These are phyloP conservation scores for Aegilops umbellulata DNA, from an alignment of 176 grass and related monocot genomes.

Conservation along the genomic window DNA sequence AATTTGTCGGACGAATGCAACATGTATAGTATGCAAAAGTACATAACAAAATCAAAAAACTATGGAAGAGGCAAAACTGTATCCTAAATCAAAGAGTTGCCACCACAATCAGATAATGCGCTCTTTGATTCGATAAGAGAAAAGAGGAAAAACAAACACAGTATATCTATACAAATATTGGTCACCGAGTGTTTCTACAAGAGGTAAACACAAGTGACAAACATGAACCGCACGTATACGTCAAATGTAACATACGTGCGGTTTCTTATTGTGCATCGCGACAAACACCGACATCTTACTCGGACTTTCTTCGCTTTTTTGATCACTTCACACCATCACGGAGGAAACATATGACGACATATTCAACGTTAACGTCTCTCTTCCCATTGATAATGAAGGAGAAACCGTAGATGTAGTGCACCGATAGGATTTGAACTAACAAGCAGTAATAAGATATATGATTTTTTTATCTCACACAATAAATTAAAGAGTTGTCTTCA, in stretches of 20 bases:
- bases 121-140: no score
- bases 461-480: no score
- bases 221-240: neutral
- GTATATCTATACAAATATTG: neutral
- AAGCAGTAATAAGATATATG: no score
- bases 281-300: neutral
- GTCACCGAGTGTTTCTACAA: neutral
- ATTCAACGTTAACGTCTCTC: neutral
- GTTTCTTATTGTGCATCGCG: neutral
- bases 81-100: no score
- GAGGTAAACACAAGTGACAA: neutral
- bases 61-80: no score
- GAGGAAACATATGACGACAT: neutral
- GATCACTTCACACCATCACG: neutral
- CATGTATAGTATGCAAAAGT: neutral
- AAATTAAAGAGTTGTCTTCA: no score
- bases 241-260: neutral
- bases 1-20: neutral
- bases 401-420: no score
- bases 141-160: no score
- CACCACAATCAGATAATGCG: no score
- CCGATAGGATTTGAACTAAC: no score
- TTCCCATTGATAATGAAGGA: neutral
- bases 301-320: neutral
- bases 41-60: no score